Conservation (phyloP, 2,329 filamentous ascomycete genomes). For the Stenocarpella maydis region DNA sequence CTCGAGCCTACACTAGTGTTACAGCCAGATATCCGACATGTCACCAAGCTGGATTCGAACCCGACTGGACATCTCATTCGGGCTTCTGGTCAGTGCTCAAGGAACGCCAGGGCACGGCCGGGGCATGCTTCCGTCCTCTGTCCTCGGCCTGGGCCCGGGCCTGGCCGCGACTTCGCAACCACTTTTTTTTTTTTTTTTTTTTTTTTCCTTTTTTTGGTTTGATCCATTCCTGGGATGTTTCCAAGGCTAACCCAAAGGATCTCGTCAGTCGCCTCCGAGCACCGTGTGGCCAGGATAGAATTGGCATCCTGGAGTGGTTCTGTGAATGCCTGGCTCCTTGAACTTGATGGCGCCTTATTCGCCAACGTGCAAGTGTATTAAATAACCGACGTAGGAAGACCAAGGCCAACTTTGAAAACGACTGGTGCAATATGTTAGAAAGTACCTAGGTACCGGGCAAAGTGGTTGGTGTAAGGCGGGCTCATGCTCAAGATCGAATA, state of each 20-base stretch:
- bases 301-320: background rate
- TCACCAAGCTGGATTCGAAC: constrained; percentile 1
- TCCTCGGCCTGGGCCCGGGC: background rate
- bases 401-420: no score
- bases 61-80: background rate
- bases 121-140: background rate
- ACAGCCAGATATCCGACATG: constrained; percentile 13
- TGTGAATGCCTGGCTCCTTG: background rate
- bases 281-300: background rate
- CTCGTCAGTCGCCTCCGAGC: background rate
- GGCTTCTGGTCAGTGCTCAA: background rate
- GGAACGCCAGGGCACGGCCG: constrained; percentile 1
- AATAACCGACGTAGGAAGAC: no score
- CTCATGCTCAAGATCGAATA: no score
- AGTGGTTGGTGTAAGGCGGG: no score
- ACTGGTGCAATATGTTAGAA: no score
- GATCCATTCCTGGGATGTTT: background rate
- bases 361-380: no score
- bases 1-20: constrained; percentile 18
- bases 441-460: no score
- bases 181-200: no score
- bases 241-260: background rate
- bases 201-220: no score
- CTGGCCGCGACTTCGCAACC: background rate
- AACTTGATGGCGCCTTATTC: no score